Conservation (phyloP, 352 stramenopile genomes). For the Phytophthora sp. region DNA sequence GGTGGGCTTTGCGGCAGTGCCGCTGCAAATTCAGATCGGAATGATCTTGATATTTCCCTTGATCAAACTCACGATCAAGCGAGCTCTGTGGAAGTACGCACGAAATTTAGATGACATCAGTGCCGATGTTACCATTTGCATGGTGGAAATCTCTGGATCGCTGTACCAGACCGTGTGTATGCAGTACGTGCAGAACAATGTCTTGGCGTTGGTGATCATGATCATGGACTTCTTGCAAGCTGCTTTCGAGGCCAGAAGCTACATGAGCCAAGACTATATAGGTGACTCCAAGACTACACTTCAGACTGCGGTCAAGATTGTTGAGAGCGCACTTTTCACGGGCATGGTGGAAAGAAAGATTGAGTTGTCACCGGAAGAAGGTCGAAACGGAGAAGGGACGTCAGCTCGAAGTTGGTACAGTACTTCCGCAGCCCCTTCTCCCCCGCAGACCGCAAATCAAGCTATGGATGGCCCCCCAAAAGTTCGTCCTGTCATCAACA, state of each 20-base stretch:
- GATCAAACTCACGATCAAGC: conserved; percentile 27
- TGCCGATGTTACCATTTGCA: conserved; percentile 30
- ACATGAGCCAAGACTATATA: conserved; percentile 14
- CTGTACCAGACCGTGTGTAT: conserved; percentile 35
- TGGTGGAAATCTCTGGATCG: conserved; percentile 32
- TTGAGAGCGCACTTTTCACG: neutral
- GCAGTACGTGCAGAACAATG: conserved; percentile 19
- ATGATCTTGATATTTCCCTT: conserved; percentile 24
- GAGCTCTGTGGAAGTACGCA: conserved; percentile 23
- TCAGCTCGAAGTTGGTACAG: too few species aligned
- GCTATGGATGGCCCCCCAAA: too few species aligned
- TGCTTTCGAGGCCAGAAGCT: neutral
- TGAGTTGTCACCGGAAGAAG: neutral
- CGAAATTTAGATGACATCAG: conserved; percentile 26
- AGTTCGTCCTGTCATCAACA: neutral
- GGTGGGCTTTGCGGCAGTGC: conserved; percentile 6
- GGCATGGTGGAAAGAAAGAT: neutral
- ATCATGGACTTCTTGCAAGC: conserved; percentile 15
- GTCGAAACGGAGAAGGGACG: too few species aligned
- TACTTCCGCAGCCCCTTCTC: too few species aligned
- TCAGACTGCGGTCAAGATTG: conserved; percentile 1
- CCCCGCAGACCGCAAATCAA: neutral
- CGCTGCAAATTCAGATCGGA: conserved; percentile 1
- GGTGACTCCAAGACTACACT: conserved; percentile 3
- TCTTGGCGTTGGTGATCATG: conserved; percentile 16